Base-by-base conservation (phyloP, 805 yeast species). In the Torulaspora franciscae region DNA sequence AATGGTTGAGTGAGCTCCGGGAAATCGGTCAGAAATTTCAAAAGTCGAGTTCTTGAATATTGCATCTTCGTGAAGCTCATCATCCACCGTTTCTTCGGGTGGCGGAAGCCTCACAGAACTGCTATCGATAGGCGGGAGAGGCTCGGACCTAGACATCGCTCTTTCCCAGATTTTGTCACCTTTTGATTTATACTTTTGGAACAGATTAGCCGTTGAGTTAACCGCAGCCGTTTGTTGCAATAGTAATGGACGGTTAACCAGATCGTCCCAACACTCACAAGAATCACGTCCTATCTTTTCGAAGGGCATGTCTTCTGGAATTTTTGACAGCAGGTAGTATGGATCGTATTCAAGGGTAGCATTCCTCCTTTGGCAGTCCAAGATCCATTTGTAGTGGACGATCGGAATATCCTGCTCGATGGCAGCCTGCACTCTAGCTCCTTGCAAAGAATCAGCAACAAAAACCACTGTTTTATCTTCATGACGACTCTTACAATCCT, bases 341-440 rank as follows among this genome's bases (percentile, higher is more conserved):
- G 65, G 62, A n/a, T 56, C 55, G 25, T 62, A 71, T 13, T 64
- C 63, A 32, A 75, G 49, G 11, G 68, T 66, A 1, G 72, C 74
- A n/a, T 67, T 64, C 45, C 75, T 57, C 37, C 56, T 59, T 2
- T 66, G 46, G 39, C 76, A 69, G 45, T 72, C 71, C 3, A 56
- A 27, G 10, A 76, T 40, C 80, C 80, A 76, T 39, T 65, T 59
- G 7, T 71, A 69, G 45, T 67, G 67, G 2, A 74, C 72, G 2
- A 73, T 58, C 2, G 71, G 68, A 11, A 74, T 64, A 13, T 59
- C 57, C 64, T 71, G 67, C 25, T 57, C 59, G 17, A 56, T 47
- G 2, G 80, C 79, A 28, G 64, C 67, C n/a, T 54, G 52, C 2
- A 56, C 61, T 47, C 69, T 56, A 6, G 52, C 50, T 11, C 67